Base-by-base conservation (phyloP, 1,284 basidiomycete species). In the Heterobasidion irregulare region DNA sequence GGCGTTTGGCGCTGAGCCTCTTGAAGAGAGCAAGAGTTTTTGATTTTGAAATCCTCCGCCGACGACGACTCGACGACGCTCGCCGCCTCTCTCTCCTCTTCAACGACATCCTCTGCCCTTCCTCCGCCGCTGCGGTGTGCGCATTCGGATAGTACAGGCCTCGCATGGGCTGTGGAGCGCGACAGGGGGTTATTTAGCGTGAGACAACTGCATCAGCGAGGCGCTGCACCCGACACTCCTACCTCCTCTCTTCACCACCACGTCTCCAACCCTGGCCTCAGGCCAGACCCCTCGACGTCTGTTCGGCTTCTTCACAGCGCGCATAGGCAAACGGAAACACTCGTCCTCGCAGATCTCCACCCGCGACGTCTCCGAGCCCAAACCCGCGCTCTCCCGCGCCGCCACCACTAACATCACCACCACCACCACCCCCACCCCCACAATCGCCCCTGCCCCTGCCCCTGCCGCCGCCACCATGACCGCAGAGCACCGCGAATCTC, bases 401-500 rank as follows among this genome's bases (percentile, higher is more conserved):
- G 16, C 41, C 16, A 12, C 41, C 41, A 44, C 13, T 44, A 26
- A 26, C 26, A 26, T 2, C 41, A 2, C 41, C 41, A 3, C 41
- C 41, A 13, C 41, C 41, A n/a, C n/a, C n/a, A n/a, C n/a, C n/a
- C 16, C 41, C 41, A 44, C 41, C 12, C 5, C 16, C 41, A 7
- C 41, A 44, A 44, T 44, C 41, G 16, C 41, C 19, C 18, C 52
- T 41, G 18, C 44, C 43, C 16, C 18, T n/a, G 15, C 35, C 47
- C 12, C 35, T n/a, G 33, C 47, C 32, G 15, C 47, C n/a, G n/a
- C 33, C 33, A 10, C 8, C 46, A 55, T 55, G 53, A 50, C 49
- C 38, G 38, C 53, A 8, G 54, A 58, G 36, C 53, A 55, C 16
- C 52, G 47, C n/a, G 38, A 41, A n/a, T 10, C n/a, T 1, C 52